Conservation (phyloP, 228 moss, liverwort and hornwort genomes). For the Sphagnum magellanicum region DNA sequence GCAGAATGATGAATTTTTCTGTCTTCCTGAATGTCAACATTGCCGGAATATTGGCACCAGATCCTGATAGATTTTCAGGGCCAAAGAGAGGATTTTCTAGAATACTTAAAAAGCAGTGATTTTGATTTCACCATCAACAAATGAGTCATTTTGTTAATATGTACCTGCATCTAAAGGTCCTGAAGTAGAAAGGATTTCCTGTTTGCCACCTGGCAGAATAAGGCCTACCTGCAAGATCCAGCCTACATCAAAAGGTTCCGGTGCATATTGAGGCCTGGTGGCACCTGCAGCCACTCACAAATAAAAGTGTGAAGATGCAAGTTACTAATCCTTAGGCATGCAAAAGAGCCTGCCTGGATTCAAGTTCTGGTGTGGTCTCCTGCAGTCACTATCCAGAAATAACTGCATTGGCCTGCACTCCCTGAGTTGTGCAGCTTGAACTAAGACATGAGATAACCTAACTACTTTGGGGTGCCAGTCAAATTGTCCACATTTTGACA, state of each 20-base stretch:
- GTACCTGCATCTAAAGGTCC: conserved; percentile 76
- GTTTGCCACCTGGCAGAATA: conserved; percentile 50
- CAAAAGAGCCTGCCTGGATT: no score
- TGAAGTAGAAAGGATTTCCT: conserved; percentile 55
- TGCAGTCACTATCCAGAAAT: no score
- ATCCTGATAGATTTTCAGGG: not conserved
- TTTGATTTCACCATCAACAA: no score
- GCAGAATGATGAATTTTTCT: no score
- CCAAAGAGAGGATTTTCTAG: not conserved
- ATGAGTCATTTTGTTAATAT: not conserved
- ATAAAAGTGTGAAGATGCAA: not conserved
- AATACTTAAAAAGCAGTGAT: no score
- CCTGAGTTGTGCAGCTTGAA: no score
- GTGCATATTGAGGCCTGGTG: conserved; percentile 86
- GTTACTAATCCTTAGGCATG: no score
- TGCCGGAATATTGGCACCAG: not conserved
- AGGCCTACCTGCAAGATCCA: conserved; percentile 69
- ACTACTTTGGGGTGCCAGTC: no score
- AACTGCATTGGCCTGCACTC: no score
- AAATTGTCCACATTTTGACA: no score
- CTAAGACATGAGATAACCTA: no score
- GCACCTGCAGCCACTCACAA: conserved; percentile 45
- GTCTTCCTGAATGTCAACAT: not conserved
- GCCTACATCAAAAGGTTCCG: conserved; percentile 91
- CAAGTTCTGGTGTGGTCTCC: no score